Evolutionary conservation across 1,284 basidiomycete species (phyloP).

Genomic region (Trichosporon sp.): DNA sequence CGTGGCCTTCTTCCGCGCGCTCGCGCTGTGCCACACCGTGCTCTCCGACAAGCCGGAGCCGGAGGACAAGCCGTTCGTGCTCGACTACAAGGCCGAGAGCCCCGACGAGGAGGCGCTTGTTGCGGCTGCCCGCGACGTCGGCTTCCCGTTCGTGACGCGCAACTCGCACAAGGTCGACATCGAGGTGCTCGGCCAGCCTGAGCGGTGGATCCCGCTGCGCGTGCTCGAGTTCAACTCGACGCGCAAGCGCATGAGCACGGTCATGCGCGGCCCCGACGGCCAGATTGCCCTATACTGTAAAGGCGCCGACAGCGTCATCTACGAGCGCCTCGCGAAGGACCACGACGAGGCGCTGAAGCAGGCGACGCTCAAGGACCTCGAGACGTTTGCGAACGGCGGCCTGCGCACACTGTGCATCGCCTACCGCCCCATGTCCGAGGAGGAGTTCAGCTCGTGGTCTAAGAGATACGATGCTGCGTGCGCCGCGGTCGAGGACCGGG

Average conservation of each 20-base stretch:
- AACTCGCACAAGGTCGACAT: conserved; percentile 74
- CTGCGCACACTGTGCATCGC: conserved; percentile 87
- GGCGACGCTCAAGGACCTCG: conserved; percentile 77
- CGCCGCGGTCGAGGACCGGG: conserved; percentile 68
- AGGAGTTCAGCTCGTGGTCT: conserved; percentile 81
- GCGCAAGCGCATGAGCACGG: conserved; percentile 87
- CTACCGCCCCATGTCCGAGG: conserved; percentile 69
- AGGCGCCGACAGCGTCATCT: conserved; percentile 94
- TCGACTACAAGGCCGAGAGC: conserved; percentile 93
- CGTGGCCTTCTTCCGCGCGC: conserved; percentile 80
- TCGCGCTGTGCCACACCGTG: conserved; percentile 88
- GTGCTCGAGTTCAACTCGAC: conserved; percentile 90
- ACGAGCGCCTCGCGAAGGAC: conserved; percentile 68
- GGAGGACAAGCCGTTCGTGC: conserved; percentile 57
- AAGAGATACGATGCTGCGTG: conserved; percentile 73
- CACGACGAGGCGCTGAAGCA: conserved; percentile 71
- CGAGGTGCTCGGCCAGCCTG: conserved; percentile 81
- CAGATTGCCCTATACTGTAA: conserved; percentile 82
- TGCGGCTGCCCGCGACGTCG: conserved; percentile 81
- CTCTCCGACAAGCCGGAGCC: conserved; percentile 65
- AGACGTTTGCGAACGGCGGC: conserved; percentile 87
- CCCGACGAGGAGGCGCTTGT: conserved; percentile 88
- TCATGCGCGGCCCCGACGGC: conserved; percentile 77
- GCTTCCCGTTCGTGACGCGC: conserved; percentile 82
- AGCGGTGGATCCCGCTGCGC: conserved; percentile 72